These are phyloP conservation scores for Chaetothyriales sp. DNA, from an alignment of 2,329 filamentous ascomycete species.

Conservation along the genomic window DNA sequence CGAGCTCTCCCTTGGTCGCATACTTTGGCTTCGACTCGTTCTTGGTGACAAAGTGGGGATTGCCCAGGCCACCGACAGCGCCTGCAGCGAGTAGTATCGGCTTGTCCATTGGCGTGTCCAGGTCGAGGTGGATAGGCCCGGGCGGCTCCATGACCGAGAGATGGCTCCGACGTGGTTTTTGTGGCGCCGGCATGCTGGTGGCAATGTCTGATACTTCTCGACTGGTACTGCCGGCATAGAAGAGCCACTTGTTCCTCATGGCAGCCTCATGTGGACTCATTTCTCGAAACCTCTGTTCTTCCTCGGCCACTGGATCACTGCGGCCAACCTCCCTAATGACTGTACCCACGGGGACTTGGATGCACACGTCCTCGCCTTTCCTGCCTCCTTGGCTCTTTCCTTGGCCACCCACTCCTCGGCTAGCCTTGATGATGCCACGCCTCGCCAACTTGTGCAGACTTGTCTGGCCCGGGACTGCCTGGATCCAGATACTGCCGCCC, in stretches of 20 bases:
- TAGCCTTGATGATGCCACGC: conserved; percentile 45
- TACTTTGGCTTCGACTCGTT: conserved; percentile 67
- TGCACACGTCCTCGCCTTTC: conserved; percentile 71
- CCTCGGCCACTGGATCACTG: conserved; percentile 61
- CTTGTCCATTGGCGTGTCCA: conserved; percentile 62
- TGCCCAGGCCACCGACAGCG: conserved; percentile 78
- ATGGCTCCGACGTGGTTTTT: conserved; percentile 38
- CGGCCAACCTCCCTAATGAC: conserved; percentile 72
- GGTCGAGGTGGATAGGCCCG: conserved; percentile 58
- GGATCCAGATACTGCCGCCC: conserved; percentile 87
- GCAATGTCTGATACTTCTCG: conserved; percentile 10
- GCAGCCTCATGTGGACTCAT: conserved; percentile 27
- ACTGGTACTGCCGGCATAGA: conserved; percentile 58
- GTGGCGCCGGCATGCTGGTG: conserved; percentile 26
- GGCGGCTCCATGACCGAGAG: conserved; percentile 55
- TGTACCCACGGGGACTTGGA: conserved; percentile 86
- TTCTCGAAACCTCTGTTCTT: conserved; percentile 33
- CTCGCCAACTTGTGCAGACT: conserved; percentile 84
- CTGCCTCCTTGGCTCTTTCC: conserved; percentile 47
- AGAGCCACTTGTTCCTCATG: conserved; percentile 57
- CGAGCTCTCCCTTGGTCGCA: conserved; percentile 72
- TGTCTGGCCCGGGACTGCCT: conserved; percentile 80
- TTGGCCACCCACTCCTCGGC: conserved; percentile 33
- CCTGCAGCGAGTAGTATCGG: conserved; percentile 79
- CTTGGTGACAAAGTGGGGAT: conserved; percentile 78